A percentile compares a stretch with the other conserved stretches of the same genome.
phyloP scores from a whole-genome alignment of 805 yeast genomes.

The Cyberlindnera saturnus region DNA sequence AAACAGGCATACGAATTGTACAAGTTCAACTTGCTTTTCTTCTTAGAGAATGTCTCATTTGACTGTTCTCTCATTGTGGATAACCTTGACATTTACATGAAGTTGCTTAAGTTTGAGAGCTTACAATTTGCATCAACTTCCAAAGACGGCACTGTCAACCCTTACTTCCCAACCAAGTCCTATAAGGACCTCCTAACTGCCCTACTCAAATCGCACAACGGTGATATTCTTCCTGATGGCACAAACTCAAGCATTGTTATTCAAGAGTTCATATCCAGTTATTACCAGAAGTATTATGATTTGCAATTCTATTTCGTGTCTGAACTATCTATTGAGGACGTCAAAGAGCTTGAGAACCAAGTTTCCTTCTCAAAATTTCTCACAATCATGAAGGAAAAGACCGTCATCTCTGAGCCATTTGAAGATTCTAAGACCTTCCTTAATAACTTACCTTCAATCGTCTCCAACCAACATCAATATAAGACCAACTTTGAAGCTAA shows the following conservation, averaged over 20 bases:
- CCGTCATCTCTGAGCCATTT: constrained; percentile 25
- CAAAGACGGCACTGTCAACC: constrained; percentile 26
- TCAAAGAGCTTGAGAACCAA: constrained; percentile 9
- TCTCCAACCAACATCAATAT: constrained; percentile 39
- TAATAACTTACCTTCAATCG: constrained; percentile 40
- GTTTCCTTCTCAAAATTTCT: constrained; percentile 31
- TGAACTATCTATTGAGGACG: constrained; percentile 31
- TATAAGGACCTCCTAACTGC: constrained; percentile 38
- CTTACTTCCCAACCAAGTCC: constrained; percentile 57
- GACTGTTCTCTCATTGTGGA: constrained; percentile 44
- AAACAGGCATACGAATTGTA: constrained; percentile 49
- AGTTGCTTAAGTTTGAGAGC: constrained; percentile 51
- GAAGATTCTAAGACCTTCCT: constrained; percentile 34
- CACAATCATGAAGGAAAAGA: constrained; percentile 30
- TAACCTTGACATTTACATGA: constrained; percentile 51
- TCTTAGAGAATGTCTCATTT: constrained; percentile 33
- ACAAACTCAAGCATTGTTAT: constrained; percentile 41
- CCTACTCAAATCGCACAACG: constrained; percentile 30
- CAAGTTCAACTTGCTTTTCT: constrained; percentile 37
- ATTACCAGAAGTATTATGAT: constrained; percentile 62
- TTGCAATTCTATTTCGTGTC: constrained; percentile 68
- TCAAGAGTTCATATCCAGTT: constrained; percentile 50
- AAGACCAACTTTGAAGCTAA: constrained; percentile 63
- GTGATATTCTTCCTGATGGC: constrained; percentile 39
- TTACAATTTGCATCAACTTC: constrained; percentile 40